Percentiles rank a stretch among this genome's conserved stretches.
Conservation (phyloP, 2,329 filamentous ascomycete genomes). For the Rhynchosporium agropyri region DNA sequence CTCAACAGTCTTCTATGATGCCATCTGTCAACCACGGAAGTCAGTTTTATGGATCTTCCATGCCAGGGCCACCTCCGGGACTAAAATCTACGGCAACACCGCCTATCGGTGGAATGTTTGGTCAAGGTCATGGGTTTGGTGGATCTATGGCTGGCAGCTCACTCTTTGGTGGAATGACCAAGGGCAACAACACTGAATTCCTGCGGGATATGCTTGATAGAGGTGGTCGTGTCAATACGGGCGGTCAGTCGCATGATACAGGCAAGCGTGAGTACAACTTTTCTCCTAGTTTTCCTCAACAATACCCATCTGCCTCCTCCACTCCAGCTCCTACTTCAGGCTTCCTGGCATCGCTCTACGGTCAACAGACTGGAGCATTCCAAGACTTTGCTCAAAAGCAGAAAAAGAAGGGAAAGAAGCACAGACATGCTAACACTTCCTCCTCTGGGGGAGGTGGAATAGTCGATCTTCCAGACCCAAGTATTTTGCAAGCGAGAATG, state of each 20-base stretch:
- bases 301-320: conserved; percentile 80
- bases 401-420: conserved; percentile 99
- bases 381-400: conserved; percentile 94
- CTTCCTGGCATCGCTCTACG: conserved; percentile 90
- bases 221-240: conserved; percentile 64
- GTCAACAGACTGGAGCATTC: conserved; percentile 80
- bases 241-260: conserved; percentile 75
- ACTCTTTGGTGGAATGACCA: conserved; percentile 66
- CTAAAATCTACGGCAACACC: conserved; percentile 94
- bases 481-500: conserved; percentile 97
- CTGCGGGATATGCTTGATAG: conserved; percentile 73
- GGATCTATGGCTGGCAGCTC: conserved; percentile 58
- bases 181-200: conserved; percentile 74
- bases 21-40: conserved; percentile 56
- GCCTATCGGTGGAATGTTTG: conserved; percentile 86
- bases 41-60: conserved; percentile 80
- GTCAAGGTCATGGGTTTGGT: conserved; percentile 83
- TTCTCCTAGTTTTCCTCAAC: conserved; percentile 88
- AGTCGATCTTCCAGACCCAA: conserved; percentile 98
- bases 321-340: conserved; percentile 86
- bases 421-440: conserved; percentile 99
- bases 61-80: conserved; percentile 91
- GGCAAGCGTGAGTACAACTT: conserved; percentile 99
- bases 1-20: conserved; percentile 88
- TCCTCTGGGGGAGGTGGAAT: conserved; percentile 98